Evolutionary conservation across 768 basidiomycete genomes (phyloP).

Genomic region (Zangia roseola): DNA sequence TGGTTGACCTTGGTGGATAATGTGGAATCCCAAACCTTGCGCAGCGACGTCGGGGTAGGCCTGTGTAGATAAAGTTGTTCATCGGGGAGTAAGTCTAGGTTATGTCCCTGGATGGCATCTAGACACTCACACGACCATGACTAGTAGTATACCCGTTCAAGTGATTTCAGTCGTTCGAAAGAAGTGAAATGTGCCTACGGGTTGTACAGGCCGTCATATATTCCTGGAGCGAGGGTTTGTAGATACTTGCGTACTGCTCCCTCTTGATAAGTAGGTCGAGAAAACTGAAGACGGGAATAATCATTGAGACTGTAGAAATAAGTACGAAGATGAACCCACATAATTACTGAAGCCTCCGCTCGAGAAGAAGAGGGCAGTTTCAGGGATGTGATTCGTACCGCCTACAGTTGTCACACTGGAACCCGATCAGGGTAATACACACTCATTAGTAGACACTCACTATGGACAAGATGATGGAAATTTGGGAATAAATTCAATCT

Average conservation of each 20-base stretch:
- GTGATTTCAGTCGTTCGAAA: neutral
- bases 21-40: slow-evolving; percentile 47
- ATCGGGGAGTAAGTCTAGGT: neutral
- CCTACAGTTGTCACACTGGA: slow-evolving; percentile 73
- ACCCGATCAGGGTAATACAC: too few relatives aligned
- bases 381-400: slow-evolving; percentile 58
- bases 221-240: slow-evolving; percentile 41
- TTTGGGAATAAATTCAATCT: slow-evolving; percentile 49
- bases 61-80: slow-evolving; percentile 18
- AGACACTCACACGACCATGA: slow-evolving; percentile 49
- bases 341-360: slow-evolving; percentile 76
- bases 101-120: too few relatives aligned
- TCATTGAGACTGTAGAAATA: neutral
- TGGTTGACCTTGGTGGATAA: slow-evolving; percentile 42
- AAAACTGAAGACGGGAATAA: slow-evolving; percentile 39
- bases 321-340: slow-evolving; percentile 40
- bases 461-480: slow-evolving; percentile 67
- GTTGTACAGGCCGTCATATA: slow-evolving; percentile 61
- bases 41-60: slow-evolving; percentile 69
- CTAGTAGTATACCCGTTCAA: slow-evolving; percentile 34
- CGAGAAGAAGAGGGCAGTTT: slow-evolving; percentile 58
- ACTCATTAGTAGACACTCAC: slow-evolving; percentile 31
- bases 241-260: slow-evolving; percentile 45
- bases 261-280: slow-evolving; percentile 54
- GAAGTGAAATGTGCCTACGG: slow-evolving; percentile 38